Evolutionary conservation across 78 protist species (phyloP), one percentile per base, ranked within the genome.

Genomic region (Dictyostelium purpureum): DNA sequence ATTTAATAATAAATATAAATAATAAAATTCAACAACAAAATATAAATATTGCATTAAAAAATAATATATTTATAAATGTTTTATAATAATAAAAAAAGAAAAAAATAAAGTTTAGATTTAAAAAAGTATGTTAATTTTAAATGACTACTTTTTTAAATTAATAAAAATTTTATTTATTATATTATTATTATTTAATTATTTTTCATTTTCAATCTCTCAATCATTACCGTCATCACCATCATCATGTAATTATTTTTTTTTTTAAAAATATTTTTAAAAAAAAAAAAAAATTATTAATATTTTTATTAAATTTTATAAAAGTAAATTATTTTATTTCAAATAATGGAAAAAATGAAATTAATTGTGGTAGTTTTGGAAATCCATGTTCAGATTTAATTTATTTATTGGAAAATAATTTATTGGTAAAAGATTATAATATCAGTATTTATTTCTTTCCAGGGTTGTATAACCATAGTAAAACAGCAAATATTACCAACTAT

Each of bases 361-460:
- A 11, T 10, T 71, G 79, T 28, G 79, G 79, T 2, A 47, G 45
- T 43, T n/a, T 28, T 21, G 26, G 26, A 28, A 28, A 38, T 35
- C 79, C 79, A 45, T 71, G 79, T 71, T 24, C 21, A 51, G 45
- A 16, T 71, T 6, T 71, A 43, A 31, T 9, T 28, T 71, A 43
- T 31, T 71, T 45, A 71, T 71, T 71, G 24, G 45, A 43, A 19
- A 71, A 71, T 71, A 18, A 26, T 28, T 45, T 24, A 10, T 3
- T 69, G 9, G 35, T 31, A 21, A 69, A 24, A 12, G 6, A n/a
- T 40, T 21, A 19, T n/a, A 40, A 69, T 69, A 31, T 51, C 35
- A 40, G 52, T 19, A 31, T 69, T 40, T 42, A 69, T 40, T 38
- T 69, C 12, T 35, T 26, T 31, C 54, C 47, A 19, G 76, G 76